These are phyloP conservation scores for Ogataea nitratoaversa DNA, from an alignment of 805 yeast genomes.

Conservation along the genomic window DNA sequence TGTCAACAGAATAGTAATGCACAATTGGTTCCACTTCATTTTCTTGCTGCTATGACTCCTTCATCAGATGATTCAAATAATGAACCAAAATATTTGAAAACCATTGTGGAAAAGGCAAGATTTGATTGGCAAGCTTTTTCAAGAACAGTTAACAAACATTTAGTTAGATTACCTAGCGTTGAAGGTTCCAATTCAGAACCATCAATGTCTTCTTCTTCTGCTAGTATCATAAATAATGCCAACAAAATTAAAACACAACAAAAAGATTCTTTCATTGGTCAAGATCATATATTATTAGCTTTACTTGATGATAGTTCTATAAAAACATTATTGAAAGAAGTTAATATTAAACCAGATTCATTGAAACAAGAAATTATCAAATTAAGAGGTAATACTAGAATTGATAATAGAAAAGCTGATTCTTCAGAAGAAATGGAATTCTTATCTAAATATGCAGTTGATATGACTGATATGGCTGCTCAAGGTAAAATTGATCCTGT, in stretches of 20 bases:
- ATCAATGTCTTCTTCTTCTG: conserved; percentile 70
- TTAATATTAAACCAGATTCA: conserved; percentile 61
- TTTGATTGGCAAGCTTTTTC: conserved; percentile 82
- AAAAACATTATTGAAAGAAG: conserved; percentile 67
- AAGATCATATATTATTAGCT: conserved; percentile 87
- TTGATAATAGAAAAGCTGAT: conserved; percentile 92
- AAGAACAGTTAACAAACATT: conserved; percentile 71
- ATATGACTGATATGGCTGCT: conserved; percentile 88
- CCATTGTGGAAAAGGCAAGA: conserved; percentile 79
- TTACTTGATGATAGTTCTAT: conserved; percentile 74
- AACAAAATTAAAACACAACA: conserved; percentile 77
- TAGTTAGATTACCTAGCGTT: conserved; percentile 85
- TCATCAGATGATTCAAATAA: conserved; percentile 46
- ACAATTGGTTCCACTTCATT: conserved; percentile 81
- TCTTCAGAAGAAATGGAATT: conserved; percentile 82
- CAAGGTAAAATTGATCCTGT: conserved; percentile 97
- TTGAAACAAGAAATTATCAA: conserved; percentile 73
- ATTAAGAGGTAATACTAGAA: conserved; percentile 85
- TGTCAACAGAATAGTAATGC: conserved; percentile 84
- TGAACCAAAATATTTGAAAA: conserved; percentile 65
- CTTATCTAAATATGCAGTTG: conserved; percentile 83
- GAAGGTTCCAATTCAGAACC: conserved; percentile 84
- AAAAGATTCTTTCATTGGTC: conserved; percentile 88
- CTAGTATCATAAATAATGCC: conserved; percentile 70
- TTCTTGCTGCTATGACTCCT: conserved; percentile 86